Evolutionary conservation across 2,329 filamentous ascomycete species (phyloP), one percentile per base, ranked within the genome.

Genomic region (Fusarium piperis): DNA sequence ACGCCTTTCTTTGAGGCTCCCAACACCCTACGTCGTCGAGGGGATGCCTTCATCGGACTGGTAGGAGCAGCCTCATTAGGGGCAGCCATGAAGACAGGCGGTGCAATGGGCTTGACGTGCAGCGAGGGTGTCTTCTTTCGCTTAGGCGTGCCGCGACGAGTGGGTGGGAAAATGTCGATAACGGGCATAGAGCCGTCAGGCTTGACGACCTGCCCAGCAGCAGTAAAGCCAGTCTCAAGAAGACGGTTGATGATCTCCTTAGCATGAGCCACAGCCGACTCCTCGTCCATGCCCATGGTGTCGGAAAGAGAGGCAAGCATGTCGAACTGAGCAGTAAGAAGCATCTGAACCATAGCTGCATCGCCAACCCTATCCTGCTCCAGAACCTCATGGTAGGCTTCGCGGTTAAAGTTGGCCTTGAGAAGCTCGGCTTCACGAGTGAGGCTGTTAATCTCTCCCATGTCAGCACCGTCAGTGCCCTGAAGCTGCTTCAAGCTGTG

Each of bases 311-410:
- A 94, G 6, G 93, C 86, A 67, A 98, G 89, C 3, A 95, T 95
- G 76, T 98, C 95, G 74, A 99, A 97, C 77, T 98, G 95, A 13
- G 95, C 94, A 59, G 93, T 92, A 12, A 98, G 88, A 61, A 99
- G 87, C 56, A 93, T 89, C 81, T 98, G 95, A 77, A 97, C 87
- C 72, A 93, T 89, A 18, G 89, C 90, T 20, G 91, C 89, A 78
- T 98, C 94, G 13, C 92, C 92, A 28, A 88, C 86, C 82, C 92
- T 95, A 70, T 98, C 95, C 76, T 96, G 91, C 61, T 98, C 94
- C 12, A 94, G 81, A 20, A 98, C 89, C 59, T 94, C 91, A 13
- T 88, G 84, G 71, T 95, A 89, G 1, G 92, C 89, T 68, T 98
- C 96, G 39, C 93, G 89, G 73, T 93, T 93, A 53, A 94, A 95